Evolutionary conservation across 768 basidiomycete species (phyloP).

Genomic region (Paxillus ammoniavirescens): DNA sequence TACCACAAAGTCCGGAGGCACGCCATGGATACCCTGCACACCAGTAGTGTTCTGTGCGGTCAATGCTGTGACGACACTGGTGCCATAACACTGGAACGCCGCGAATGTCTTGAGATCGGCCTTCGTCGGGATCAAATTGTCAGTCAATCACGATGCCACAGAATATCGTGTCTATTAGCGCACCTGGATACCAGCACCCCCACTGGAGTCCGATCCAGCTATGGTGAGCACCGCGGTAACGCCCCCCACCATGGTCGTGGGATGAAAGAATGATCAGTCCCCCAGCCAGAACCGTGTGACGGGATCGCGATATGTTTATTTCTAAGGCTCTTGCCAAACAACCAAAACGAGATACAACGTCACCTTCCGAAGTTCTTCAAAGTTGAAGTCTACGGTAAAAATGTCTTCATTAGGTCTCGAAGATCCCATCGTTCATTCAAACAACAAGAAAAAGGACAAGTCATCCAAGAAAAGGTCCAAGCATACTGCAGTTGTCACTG

Average conservation of each 20-base stretch:
- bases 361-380: no score
- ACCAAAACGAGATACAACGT: conserved; percentile 8
- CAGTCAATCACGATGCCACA: neutral
- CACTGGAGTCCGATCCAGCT: conserved; percentile 79
- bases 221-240: conserved; percentile 58
- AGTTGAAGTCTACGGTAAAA: conserved; percentile 1
- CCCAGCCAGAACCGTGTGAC: no score
- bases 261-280: neutral
- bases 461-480: conserved; percentile 10
- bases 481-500: neutral
- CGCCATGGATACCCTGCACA: conserved; percentile 70
- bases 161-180: conserved; percentile 1
- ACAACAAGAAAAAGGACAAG: conserved; percentile 14
- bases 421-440: conserved; percentile 1
- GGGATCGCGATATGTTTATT: conserved; percentile 17
- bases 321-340: conserved; percentile 30
- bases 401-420: conserved; percentile 25
- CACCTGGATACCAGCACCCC: conserved; percentile 90
- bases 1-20: conserved; percentile 67
- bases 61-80: conserved; percentile 79
- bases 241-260: conserved; percentile 4
- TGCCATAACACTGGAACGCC: conserved; percentile 74
- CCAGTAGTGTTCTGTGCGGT: conserved; percentile 89
- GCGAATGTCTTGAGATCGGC: conserved; percentile 88
- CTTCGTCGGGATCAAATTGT: conserved; percentile 33